Evolutionary conservation across 2,329 filamentous ascomycete genomes (phyloP), one percentile per base, ranked within the genome.

Genomic region (Gaeumannomyces sp.): DNA sequence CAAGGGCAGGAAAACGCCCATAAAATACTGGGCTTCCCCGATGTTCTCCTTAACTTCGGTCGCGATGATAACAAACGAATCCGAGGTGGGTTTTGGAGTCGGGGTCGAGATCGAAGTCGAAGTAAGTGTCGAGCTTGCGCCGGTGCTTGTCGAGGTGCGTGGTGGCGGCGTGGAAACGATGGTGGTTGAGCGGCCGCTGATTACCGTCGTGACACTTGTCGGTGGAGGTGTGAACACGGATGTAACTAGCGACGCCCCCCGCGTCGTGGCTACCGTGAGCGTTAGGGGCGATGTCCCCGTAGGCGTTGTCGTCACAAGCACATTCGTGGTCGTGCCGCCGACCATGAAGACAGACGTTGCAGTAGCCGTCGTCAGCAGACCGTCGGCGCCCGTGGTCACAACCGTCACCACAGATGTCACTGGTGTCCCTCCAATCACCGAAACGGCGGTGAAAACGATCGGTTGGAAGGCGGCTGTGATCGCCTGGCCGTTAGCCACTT

Each of bases 1-100:
- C 0, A 77, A 69, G 0, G 79, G 79, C 1, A 81, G 69, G 66
- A 80, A 80, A 53, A 76, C 76, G 22, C 78, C 79, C 5, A 77
- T 60, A 53, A 80, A 76, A 65, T 79, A 78, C 64, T 73, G 69
- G 10, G 65, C 65, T n/a, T 71, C 66, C 6, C 70, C 69, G 62
- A 74, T 70, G 19, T 66, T 35, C 60, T 68, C 70, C 4, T 68
- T 69, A n/a, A 71, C 68, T 10, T 67, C 71, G 1, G 69, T 65
- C 31, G 67, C 33, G 28, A 72, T 61, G 60, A 74, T 61, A 6
- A 62, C 60, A 27, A 63, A 67, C 25, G 64, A 62, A 1, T 53
- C 59, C 31, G 62, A 27, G 29, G 59, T 35, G 29, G 61, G 19
- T 11, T 35, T n/a, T 38, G 61, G 38, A n/a, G 67, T 67, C 2